These are phyloP conservation scores for Trametes meyenii DNA, from an alignment of 768 basidiomycete genomes.

Conservation along the genomic window DNA sequence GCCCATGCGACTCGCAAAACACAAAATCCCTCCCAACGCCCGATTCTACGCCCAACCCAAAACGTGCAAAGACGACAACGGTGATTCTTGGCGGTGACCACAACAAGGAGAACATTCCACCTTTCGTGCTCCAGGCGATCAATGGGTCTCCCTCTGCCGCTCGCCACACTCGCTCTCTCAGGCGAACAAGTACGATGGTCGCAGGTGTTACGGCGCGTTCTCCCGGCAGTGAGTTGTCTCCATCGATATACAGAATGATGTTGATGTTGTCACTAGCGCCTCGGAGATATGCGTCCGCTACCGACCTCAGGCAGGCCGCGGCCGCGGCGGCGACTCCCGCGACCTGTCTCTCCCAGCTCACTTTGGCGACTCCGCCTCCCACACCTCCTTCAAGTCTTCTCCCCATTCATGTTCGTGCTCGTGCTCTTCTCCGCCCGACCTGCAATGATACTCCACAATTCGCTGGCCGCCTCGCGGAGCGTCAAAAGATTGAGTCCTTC, in stretches of 20 bases:
- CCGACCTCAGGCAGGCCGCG: constrained; percentile 37
- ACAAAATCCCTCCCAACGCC: constrained; percentile 50
- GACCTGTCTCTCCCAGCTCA: constrained; percentile 43
- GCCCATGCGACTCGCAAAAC: constrained; percentile 31
- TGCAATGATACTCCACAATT: constrained; percentile 60
- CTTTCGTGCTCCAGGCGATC: constrained; percentile 46
- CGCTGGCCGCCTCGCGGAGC: constrained; percentile 71
- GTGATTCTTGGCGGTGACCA: constrained; percentile 52
- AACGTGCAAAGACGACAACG: constrained; percentile 58
- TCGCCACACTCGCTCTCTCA: constrained; percentile 39
- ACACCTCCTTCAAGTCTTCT: constrained; percentile 51
- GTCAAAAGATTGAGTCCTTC: constrained; percentile 59
- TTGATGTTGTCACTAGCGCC: constrained; percentile 36
- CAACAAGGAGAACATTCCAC: constrained; percentile 84
- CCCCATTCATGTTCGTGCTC: constrained; percentile 61
- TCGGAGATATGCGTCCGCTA: constrained; percentile 53
- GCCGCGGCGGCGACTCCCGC: constrained; percentile 46
- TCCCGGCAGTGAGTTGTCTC: constrained; percentile 45
- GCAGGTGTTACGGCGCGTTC: constrained; percentile 44
- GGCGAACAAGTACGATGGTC: constrained; percentile 41
- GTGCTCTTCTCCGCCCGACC: constrained; percentile 71
- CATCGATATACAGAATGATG: not conserved
- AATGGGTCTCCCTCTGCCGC: constrained; percentile 35
- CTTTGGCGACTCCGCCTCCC: constrained; percentile 62
- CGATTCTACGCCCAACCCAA: constrained; percentile 63